Percentiles rank a stretch among this genome's conserved stretches.
These are phyloP conservation scores for Prosopis cineraria DNA, from an alignment of 306 rosid species.

Conservation along the genomic window DNA sequence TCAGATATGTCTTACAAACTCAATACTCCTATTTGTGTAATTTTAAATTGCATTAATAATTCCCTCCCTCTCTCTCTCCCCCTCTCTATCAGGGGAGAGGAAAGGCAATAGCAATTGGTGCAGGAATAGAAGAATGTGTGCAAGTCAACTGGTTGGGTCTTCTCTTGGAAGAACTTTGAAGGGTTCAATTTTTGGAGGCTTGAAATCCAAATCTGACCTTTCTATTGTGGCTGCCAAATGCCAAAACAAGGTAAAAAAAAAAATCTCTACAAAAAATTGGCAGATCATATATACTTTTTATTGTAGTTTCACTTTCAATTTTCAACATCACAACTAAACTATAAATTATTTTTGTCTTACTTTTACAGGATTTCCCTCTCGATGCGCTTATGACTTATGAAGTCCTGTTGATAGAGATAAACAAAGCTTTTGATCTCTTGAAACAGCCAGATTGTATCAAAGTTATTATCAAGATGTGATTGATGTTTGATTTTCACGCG, in stretches of 20 bases:
- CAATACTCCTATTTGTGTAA: too few species aligned
- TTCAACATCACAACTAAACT: too few species aligned
- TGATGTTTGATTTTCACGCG: constrained; percentile 19
- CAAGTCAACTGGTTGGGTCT: constrained; percentile 30
- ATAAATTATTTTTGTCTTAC: background rate
- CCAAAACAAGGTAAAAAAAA: constrained; percentile 35
- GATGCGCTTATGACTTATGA: constrained; percentile 38
- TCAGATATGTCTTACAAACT: too few species aligned
- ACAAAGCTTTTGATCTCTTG: constrained; percentile 38
- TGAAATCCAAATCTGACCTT: constrained; percentile 51
- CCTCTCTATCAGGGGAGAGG: constrained; percentile 44
- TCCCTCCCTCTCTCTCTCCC: too few species aligned
- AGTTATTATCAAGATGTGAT: constrained; percentile 46
- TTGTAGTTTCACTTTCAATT: too few species aligned
- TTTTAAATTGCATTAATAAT: too few species aligned
- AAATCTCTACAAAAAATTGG: too few species aligned
- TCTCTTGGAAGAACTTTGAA: constrained; percentile 43
- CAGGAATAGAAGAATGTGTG: constrained; percentile 7
- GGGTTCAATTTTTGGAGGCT: constrained; percentile 57
- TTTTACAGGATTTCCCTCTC: constrained; percentile 53
- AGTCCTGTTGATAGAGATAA: constrained; percentile 24
- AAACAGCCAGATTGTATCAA: constrained; percentile 48
- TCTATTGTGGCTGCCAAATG: constrained; percentile 47
- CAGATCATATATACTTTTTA: too few species aligned
- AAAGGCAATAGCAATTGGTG: constrained; percentile 40